Conservation (phyloP, 139 green algal species). For the Deuterostichococcus epilithicus region DNA sequence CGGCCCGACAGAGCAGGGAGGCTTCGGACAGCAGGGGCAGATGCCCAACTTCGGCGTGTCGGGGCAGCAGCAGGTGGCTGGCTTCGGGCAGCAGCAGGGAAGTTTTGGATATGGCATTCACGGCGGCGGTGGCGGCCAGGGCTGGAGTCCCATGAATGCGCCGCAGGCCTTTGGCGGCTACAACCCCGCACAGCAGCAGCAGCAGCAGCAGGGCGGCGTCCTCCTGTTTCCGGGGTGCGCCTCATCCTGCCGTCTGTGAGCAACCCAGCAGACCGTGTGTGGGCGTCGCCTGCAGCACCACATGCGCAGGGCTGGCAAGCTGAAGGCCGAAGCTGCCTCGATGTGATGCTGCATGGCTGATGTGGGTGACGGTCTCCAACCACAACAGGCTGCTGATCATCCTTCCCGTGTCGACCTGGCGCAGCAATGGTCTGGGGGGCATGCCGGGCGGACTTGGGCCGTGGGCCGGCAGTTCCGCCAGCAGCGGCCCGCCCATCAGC, state of each 20-base stretch:
- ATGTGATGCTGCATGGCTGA: no score
- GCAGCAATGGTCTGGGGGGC: neutral
- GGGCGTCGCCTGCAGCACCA: no score
- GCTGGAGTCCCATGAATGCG: constrained; percentile 17
- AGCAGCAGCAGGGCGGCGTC: constrained; percentile 14
- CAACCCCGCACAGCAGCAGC: constrained; percentile 1
- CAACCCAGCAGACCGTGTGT: neutral
- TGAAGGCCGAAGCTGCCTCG: no score
- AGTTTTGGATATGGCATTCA: neutral
- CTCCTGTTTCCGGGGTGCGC: neutral
- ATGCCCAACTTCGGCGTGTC: no score
- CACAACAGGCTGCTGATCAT: neutral
- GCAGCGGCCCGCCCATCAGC: neutral
- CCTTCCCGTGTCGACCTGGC: neutral
- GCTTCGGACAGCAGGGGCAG: neutral
- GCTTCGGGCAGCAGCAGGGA: neutral
- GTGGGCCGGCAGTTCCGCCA: neutral
- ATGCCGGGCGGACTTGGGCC: neutral
- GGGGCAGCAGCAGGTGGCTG: neutral
- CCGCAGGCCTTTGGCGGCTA: constrained; percentile 4
- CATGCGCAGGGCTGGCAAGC: no score
- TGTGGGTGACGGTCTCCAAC: no score
- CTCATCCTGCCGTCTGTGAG: no score
- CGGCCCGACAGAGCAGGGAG: neutral
- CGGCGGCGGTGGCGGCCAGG: constrained; percentile 5